phyloP scores from a whole-genome alignment of 805 yeast species.

The Starmerella riodocensis region DNA sequence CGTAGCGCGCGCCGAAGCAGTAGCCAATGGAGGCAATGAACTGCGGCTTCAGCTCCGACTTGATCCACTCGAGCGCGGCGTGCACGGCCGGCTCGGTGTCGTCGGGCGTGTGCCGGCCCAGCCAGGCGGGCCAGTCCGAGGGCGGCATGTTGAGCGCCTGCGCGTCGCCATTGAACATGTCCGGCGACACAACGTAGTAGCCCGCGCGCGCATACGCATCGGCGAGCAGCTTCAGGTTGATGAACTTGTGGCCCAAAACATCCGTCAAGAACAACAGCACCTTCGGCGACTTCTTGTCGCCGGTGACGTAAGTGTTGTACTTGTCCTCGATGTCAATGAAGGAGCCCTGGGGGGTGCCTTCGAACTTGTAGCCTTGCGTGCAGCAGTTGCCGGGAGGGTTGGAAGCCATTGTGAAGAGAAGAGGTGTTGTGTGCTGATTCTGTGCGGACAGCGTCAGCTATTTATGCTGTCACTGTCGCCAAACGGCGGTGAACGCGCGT shows the following conservation, averaged over 20 bases:
- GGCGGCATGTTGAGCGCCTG: conserved; percentile 29
- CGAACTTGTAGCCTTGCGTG: conserved; percentile 23
- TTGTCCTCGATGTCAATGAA: conserved; percentile 21
- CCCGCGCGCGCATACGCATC: conserved; percentile 44
- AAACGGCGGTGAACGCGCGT: no score
- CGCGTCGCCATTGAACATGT: conserved; percentile 47
- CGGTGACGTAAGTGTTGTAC: conserved; percentile 39
- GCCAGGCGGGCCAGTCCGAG: conserved; percentile 36
- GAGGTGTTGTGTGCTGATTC: no score
- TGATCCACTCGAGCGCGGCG: conserved; percentile 35
- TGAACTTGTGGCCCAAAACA: conserved; percentile 46
- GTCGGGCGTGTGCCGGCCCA: conserved; percentile 38
- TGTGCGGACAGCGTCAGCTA: no score
- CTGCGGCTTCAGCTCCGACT: conserved; percentile 33
- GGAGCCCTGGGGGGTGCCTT: conserved; percentile 24
- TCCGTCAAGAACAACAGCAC: conserved; percentile 54
- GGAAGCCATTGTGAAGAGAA: conserved; percentile 27
- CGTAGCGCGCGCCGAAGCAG: conserved; percentile 74
- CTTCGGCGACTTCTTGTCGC: conserved; percentile 33
- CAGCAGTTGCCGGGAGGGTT: conserved; percentile 27
- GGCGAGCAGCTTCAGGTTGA: conserved; percentile 42
- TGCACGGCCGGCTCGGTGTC: conserved; percentile 38
- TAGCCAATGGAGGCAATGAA: conserved; percentile 47
- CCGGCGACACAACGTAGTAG: conserved; percentile 63
- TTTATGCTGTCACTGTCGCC: no score